Evolutionary conservation across 331 rosid genomes (phyloP).

Genomic region (Cydonia oblonga): DNA sequence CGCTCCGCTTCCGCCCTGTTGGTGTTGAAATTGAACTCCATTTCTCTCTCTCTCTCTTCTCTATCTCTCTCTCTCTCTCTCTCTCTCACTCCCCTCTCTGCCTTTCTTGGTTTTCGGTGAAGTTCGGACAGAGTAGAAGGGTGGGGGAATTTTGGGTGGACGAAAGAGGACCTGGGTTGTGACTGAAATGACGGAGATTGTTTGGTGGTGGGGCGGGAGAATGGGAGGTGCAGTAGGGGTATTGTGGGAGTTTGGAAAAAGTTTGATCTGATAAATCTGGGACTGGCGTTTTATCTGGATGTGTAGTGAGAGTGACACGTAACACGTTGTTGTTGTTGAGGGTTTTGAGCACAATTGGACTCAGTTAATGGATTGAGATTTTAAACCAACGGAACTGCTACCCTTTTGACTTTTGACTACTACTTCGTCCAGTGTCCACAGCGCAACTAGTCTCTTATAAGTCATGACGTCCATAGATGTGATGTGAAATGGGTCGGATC

Average conservation of each 20-base stretch:
- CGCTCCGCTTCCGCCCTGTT: constrained; percentile 69
- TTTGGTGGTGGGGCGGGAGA: background rate
- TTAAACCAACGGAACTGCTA: background rate
- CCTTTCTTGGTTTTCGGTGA: background rate
- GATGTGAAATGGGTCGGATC: background rate
- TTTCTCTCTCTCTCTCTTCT: background rate
- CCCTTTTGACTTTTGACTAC: background rate
- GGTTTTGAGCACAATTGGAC: background rate
- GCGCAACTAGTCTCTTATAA: too few species aligned
- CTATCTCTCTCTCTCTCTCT: background rate
- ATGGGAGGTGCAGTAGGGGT: background rate
- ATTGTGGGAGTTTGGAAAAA: background rate
- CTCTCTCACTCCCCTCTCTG: background rate
- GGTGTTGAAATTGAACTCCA: constrained; percentile 13
- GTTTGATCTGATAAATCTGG: background rate
- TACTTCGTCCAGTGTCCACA: background rate
- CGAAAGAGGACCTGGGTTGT: background rate
- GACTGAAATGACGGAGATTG: background rate
- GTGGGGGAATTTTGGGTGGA: background rate
- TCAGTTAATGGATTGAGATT: background rate
- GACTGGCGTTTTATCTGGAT: background rate
- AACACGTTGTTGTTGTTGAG: background rate
- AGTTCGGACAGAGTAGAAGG: background rate
- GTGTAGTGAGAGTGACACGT: background rate
- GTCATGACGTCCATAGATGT: background rate